Evolutionary conservation across 139 green algal species (phyloP), one percentile per base, ranked within the genome.

Genomic region (Chlorella sp.): DNA sequence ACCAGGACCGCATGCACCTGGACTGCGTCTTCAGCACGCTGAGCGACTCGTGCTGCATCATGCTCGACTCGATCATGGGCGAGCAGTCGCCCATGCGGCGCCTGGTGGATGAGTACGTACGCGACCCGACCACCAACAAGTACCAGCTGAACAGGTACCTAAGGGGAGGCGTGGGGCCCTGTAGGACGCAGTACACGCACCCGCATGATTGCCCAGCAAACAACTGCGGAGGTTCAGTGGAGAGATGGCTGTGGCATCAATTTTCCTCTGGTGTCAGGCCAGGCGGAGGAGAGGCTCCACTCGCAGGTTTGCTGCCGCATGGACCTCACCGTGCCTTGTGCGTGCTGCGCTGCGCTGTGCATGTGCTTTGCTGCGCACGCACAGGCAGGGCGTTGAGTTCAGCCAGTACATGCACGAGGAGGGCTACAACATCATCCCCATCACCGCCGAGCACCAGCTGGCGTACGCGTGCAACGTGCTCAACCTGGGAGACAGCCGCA

Each of bases 1-100:
- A 69, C 10, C 88, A 97, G 89, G 93, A 97, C 77, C 91, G 93
- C 79, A 98, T 98, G 93, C 93, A 98, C 83, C 85, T 98, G 75
- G 93, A 98, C 85, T 98, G 93, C 77, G 89, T 96, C 35, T 98
- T 97, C 83, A 88, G 71, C 65, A 90, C 97, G 51, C 55, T 96
- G n/a, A 84, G 80, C 6, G 82, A 94, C 80, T 78, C 81, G 72
- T 88, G 82, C 74, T 95, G 90, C 82, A 83, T 98, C 65, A 96
- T 98, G 91, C 80, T 96, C 27, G 89, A 93, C 72, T 88, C 93
- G 70, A 91, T 95, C 81, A 95, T 97, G 64, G 89, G 90, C 23
- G 70, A 75, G 5, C 70, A 80, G 24, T 87, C 75, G 49, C 80
- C 90, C 24, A 96, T 83, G 3, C 73, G 87, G 5, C 83, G 93